These are phyloP conservation scores for Thamnidium elegans DNA, from an alignment of 192 early-diverging fungal species.

Conservation along the genomic window DNA sequence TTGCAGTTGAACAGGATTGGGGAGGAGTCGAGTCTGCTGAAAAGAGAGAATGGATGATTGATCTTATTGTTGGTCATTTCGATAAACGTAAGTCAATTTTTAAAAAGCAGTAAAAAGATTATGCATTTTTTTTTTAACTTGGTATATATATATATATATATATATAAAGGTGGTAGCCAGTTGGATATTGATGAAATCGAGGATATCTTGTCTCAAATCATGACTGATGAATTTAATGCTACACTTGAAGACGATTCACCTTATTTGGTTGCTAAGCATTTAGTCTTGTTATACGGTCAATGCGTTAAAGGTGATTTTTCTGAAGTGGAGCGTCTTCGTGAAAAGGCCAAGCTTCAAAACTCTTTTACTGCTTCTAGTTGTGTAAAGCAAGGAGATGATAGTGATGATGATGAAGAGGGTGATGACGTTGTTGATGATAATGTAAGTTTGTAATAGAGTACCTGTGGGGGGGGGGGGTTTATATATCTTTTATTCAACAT, in stretches of 20 bases:
- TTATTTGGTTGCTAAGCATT: slow-evolving; percentile 47
- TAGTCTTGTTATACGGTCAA: slow-evolving; percentile 41
- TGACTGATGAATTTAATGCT: slow-evolving; percentile 57
- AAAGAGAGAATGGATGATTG: slow-evolving; percentile 69
- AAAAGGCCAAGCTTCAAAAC: slow-evolving; percentile 18
- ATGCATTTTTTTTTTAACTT: background rate
- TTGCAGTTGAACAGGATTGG: slow-evolving; percentile 71
- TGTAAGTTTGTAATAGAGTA: background rate
- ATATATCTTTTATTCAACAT: background rate
- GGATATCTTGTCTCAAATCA: slow-evolving; percentile 50
- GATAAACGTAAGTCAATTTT: slow-evolving; percentile 43
- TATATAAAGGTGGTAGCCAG: slow-evolving; percentile 46
- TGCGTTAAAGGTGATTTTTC: slow-evolving; percentile 46
- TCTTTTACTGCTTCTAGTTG: slow-evolving; percentile 17
- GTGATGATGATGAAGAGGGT: slow-evolving; percentile 33
- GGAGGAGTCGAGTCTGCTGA: slow-evolving; percentile 61
- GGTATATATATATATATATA: slow-evolving; percentile 1
- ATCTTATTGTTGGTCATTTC: slow-evolving; percentile 63
- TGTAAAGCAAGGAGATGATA: slow-evolving; percentile 27
- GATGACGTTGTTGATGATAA: slow-evolving; percentile 10
- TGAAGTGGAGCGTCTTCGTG: slow-evolving; percentile 24
- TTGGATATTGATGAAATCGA: slow-evolving; percentile 51
- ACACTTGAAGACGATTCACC: slow-evolving; percentile 56
- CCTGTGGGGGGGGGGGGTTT: too few relatives aligned
- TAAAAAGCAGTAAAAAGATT: background rate